Evolutionary conservation across 345 rosid genomes (phyloP).

Genomic region (Garcia nutans): DNA sequence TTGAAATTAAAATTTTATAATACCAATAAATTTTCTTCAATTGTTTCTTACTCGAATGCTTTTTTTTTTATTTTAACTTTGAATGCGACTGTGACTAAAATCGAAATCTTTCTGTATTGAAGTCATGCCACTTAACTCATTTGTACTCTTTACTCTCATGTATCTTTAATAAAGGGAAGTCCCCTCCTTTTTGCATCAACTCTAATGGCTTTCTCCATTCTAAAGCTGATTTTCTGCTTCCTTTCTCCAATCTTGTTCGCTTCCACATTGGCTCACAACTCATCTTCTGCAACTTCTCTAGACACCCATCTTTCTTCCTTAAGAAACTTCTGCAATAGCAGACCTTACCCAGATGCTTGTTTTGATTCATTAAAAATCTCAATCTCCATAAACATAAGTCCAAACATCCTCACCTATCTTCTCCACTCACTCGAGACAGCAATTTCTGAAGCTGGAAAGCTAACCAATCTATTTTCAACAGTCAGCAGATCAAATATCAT

Average conservation of each 20-base stretch:
- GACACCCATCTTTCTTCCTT: slow-evolving; percentile 36
- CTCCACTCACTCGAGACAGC: slow-evolving; percentile 68
- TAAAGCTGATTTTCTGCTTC: slow-evolving; percentile 24
- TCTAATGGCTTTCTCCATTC: slow-evolving; percentile 14
- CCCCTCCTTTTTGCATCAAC: background rate
- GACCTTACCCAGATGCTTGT: slow-evolving; percentile 74
- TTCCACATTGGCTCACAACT: slow-evolving; percentile 19
- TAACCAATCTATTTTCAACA: slow-evolving; percentile 43
- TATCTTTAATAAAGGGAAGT: background rate
- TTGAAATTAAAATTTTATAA: no score
- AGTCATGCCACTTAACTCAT: no score
- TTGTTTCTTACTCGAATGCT: no score
- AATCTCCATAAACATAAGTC: slow-evolving; percentile 58
- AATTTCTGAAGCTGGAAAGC: slow-evolving; percentile 58
- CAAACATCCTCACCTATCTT: slow-evolving; percentile 53
- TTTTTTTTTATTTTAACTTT: no score
- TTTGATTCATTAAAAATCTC: slow-evolving; percentile 64
- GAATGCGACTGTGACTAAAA: no score
- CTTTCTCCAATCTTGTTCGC: slow-evolving; percentile 31
- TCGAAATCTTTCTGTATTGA: no score
- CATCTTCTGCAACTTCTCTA: slow-evolving; percentile 34
- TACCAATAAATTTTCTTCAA: no score
- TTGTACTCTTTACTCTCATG: no score
- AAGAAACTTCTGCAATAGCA: slow-evolving; percentile 49
- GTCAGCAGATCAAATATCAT: slow-evolving; percentile 37